Evolutionary conservation across 352 stramenopile species (phyloP), one percentile per base, ranked within the genome.

Genomic region (Phytophthora tentaculata): DNA sequence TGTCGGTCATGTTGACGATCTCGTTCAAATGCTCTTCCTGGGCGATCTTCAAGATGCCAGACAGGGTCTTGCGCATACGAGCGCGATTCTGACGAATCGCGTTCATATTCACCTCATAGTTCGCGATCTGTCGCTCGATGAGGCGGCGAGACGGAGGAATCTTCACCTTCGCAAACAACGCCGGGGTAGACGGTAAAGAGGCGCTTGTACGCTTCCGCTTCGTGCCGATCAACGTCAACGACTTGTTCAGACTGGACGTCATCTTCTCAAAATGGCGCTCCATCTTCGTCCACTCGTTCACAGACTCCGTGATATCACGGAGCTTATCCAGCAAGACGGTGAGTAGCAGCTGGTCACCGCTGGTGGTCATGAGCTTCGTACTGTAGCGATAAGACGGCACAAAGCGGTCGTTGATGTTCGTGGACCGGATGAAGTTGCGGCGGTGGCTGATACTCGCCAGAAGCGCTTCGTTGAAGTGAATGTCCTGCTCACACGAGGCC

Each of bases 211-310:
- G 73, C 39, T 68, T 77, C 9, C 80, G 69, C 57, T 88, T 88
- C 6, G 68, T 81, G 17, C 78, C 76, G 24, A 91, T 81, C n/a
- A 77, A 71, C 22, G 70, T 50, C 17, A 91, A 60, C 16, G 80
- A 76, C 19, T 86, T 76, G 35, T 72, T 72, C 49, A 90, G 64
- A 41, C 61, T 88, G 5, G 74, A 64, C 17, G 83, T 86, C 80
- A 89, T 91, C 23, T 73, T 81, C 45, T 84, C 71, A 41, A 88
- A 94, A 66, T 94, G 85, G 1, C 32, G 56, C 58, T 91, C 81
- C 81, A 92, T 94, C 58, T 83, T 86, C 24, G 77, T 71, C 85
- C 85, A 94, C 53, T 94, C 83, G 35, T 92, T 92, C 22, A 94
- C 68, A 3, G 76, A 83, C 1, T 69, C 62, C 8, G 81, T 80